phyloP scores from a whole-genome alignment of 805 yeast genomes.

The Candida succiphila region DNA sequence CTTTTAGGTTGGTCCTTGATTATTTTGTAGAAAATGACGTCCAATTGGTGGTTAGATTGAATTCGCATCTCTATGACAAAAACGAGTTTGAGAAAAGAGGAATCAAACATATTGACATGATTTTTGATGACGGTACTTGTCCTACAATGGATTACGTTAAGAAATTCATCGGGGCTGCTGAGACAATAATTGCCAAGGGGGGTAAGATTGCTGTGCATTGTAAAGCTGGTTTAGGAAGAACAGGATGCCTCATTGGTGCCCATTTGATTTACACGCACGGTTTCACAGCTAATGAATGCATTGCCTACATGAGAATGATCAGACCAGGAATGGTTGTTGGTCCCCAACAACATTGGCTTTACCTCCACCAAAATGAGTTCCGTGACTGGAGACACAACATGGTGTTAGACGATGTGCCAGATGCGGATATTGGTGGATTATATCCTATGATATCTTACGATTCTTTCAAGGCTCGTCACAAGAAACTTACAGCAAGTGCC shows the following conservation, averaged over 20 bases:
- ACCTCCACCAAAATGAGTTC: conserved; percentile 90
- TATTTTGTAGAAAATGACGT: conserved; percentile 69
- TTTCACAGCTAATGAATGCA: conserved; percentile 94
- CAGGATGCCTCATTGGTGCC: conserved; percentile 97
- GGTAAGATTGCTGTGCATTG: conserved; percentile 99
- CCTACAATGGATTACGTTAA: conserved; percentile 91
- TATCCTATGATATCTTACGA: conserved; percentile 54
- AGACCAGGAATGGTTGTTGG: conserved; percentile 99
- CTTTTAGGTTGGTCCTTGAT: conserved; percentile 72
- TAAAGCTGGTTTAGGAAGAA: conserved; percentile 96
- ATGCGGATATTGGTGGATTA: conserved; percentile 57
- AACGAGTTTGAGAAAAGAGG: conserved; percentile 73
- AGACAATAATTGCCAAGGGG: conserved; percentile 72
- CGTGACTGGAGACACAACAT: conserved; percentile 93
- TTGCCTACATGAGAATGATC: conserved; percentile 90
- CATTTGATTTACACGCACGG: conserved; percentile 94
- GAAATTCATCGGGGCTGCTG: conserved; percentile 91
- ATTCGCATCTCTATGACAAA: conserved; percentile 84
- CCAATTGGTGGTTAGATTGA: conserved; percentile 81
- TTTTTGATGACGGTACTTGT: conserved; percentile 97
- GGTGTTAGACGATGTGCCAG: conserved; percentile 64
- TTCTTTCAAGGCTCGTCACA: conserved; percentile 46
- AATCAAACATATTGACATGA: conserved; percentile 88
- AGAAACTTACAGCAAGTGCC: conserved; percentile 27
- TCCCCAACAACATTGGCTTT: conserved; percentile 98